Percentiles rank a stretch among this genome's conserved stretches.
phyloP scores from a whole-genome alignment of 441 rosid species.

The Manihot esculenta region DNA sequence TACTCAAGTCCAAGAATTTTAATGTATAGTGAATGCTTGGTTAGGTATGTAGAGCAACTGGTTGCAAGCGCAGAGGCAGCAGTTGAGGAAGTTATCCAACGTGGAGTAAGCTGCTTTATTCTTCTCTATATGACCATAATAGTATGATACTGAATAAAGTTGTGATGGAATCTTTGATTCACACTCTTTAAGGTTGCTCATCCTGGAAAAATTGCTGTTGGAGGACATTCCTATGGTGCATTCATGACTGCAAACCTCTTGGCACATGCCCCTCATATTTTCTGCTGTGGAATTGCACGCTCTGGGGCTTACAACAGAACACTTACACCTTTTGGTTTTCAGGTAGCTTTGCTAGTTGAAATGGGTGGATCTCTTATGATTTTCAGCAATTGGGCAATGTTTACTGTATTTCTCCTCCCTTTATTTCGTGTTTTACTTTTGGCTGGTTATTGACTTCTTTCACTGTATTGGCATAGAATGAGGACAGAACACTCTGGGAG shows the following conservation, averaged over 20 bases:
- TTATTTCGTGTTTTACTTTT: background rate
- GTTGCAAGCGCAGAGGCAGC: conserved; percentile 98
- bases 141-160: conserved; percentile 15
- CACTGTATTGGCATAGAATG: conserved; percentile 51
- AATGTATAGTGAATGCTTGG: conserved; percentile 15
- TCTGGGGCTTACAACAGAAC: conserved; percentile 99
- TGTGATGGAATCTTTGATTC: conserved; percentile 21
- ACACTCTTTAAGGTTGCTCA: conserved; percentile 67
- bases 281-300: conserved; percentile 92
- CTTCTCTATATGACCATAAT: conserved; percentile 9
- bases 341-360: conserved; percentile 44
- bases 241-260: conserved; percentile 97
- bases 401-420: background rate
- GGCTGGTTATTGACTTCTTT: conserved; percentile 6
- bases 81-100: conserved; percentile 87
- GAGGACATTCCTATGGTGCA: conserved; percentile 99
- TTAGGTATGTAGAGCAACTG: conserved; percentile 88
- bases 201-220: conserved; percentile 82
- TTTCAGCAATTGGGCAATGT: too few species aligned
- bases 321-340: conserved; percentile 97
- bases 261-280: conserved; percentile 97
- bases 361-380: background rate
- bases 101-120: conserved; percentile 60
- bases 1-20: background rate
- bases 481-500: conserved; percentile 98